Evolutionary conservation across 2,329 filamentous ascomycete genomes (phyloP), one percentile per base, ranked within the genome.

Genomic region (Fusarium sp.): DNA sequence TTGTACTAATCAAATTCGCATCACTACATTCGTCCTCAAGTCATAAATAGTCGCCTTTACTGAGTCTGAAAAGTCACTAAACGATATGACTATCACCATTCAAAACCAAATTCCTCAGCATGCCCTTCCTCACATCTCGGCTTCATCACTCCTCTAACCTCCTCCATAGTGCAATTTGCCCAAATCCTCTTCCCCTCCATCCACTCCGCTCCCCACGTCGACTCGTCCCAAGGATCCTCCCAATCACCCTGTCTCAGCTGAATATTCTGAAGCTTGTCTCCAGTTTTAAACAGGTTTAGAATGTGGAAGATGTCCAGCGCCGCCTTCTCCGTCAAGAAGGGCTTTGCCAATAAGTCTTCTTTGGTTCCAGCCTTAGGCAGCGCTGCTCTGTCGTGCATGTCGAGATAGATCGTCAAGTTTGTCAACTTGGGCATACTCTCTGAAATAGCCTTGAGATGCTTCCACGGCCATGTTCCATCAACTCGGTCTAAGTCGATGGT

Each of bases 401-500:
- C 52, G 2, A 70, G 41, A 22, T 70, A 32, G 5, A 70, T 24
- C 0, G 30, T 43, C 4, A 70, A 5, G 4, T 48, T 41, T 2
- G 5, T 49, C 10, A 70, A 29, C 2, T 56, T 48, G 3, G 67
- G 56, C 3, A 70, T n/a, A 11, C 12, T 49, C 6, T 53, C 15
- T 0, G 58, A 56, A 3, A 70, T 12, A 1, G 29, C 32, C 3
- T 56, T 54, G 10, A 70, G 53, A 15, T 58, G 41, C 7, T 67
- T 46, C 2, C 32, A 44, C 0, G 58, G 67, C 56, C 56, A 65
- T 3, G 25, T n/a, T 1, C 29, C 15, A 3, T 49, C 24, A 1
- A 22, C 27, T 0, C 58, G 53, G 3, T 61, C 30, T 1, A 71
- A 2, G n/a, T 70, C 64, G 3, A 71, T 59, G 1, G 53, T 30